phyloP scores from a whole-genome alignment of 306 rosid species.

The Purshia tridentata region DNA sequence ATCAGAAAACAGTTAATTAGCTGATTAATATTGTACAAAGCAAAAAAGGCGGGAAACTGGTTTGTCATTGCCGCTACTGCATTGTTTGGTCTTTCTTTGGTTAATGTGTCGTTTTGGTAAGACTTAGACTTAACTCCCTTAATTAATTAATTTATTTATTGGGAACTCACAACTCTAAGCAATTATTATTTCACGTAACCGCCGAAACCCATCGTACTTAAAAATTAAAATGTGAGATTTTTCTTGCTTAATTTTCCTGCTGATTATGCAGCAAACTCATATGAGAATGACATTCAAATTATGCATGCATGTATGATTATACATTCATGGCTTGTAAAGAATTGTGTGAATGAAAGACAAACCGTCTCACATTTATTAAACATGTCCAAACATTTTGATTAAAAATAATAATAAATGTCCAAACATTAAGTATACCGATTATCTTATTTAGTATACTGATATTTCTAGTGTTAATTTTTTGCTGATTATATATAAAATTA shows the following conservation, averaged over 20 bases:
- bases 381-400: too few relatives aligned
- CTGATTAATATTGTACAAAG: too few relatives aligned
- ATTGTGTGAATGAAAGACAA: too few relatives aligned
- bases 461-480: too few relatives aligned
- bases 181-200: conserved; percentile 30
- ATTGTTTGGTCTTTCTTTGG: conserved; percentile 22
- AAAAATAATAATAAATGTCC: too few relatives aligned
- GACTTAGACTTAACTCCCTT: conserved; percentile 36
- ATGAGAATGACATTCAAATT: background rate
- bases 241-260: background rate
- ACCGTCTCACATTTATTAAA: too few relatives aligned
- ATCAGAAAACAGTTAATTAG: too few relatives aligned
- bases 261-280: background rate
- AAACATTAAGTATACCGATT: too few relatives aligned
- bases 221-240: background rate
- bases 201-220: background rate
- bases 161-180: conserved; percentile 22
- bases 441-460: too few relatives aligned
- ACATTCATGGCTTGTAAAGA: background rate
- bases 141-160: background rate
- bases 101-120: conserved; percentile 57
- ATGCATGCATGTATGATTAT: background rate
- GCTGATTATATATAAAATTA: too few relatives aligned
- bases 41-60: background rate
- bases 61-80: conserved; percentile 20